Base-by-base conservation (phyloP, 2,329 filamentous ascomycete species). In the Trichoderma arundinaceum region DNA sequence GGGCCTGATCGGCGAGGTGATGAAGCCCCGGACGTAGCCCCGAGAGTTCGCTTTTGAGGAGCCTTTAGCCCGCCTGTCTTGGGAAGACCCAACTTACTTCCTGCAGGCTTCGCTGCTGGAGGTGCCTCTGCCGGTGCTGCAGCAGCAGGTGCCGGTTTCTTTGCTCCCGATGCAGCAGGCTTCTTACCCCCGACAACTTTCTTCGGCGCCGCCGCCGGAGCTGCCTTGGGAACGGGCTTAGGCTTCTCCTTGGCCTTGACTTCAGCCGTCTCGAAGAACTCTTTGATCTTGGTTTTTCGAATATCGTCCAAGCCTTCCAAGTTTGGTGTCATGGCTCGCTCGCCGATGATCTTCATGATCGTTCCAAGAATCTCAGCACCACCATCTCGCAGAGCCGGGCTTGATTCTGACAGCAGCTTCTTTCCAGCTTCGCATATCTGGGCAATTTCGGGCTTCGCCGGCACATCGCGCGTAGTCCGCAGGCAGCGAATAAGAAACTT, bases 321-420 rank as follows among this genome's bases (percentile, higher is more conserved):
- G 75, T 96, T 91, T 8, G 92, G 90, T 49, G 91, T 92, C 95
- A 99, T 99, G 60, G 92, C 92, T 65, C 95, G 88, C 77, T 99
- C 96, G 48, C 95, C 94, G 81, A 98, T 92, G 64, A 99, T 98
- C 81, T 98, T 99, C 95, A 97, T 98, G 57, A 99, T 78, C 0
- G 94, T 97, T 69, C 96, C 95, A 3, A 99, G 82, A 39, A 95
- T 89, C 77, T 99, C 95, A 13, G 94, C 94, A 76, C 94, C 95
- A 35, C 92, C 93, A 56, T 94, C 90, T 78, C 95, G 88, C 66
- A 96, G 87, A 3, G 86, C 89, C 72, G 96, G 94, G 71, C 89
- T 94, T 0, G 92, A 94, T 75, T 99, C 95, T 0, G 94, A 90
- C 15, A 99, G 83, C 7, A 98, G 82, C 77, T 97, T 98, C 74